Conservation (phyloP, 495 filamentous ascomycete species). For the Talaromyces borbonicus region DNA sequence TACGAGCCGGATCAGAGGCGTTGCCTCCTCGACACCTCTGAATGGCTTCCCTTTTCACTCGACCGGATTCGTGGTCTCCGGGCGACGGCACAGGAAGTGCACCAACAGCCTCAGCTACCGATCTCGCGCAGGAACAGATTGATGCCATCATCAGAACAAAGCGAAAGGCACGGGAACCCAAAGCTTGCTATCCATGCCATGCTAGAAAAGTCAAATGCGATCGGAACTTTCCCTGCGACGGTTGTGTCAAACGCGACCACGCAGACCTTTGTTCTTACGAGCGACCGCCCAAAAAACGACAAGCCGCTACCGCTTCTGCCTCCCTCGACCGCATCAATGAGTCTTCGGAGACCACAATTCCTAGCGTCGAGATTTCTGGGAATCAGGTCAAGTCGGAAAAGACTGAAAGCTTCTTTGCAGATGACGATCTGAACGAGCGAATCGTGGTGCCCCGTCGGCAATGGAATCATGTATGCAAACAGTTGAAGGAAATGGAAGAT, state of each 20-base stretch:
- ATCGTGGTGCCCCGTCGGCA: constrained; percentile 26
- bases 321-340: not conserved
- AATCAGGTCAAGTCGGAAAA: constrained; percentile 5
- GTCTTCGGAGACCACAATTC: not conserved
- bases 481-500: constrained; percentile 37
- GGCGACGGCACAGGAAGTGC: constrained; percentile 16
- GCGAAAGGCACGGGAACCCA: constrained; percentile 38
- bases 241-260: constrained; percentile 63
- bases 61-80: constrained; percentile 28
- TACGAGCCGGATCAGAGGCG: not conserved
- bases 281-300: constrained; percentile 44
- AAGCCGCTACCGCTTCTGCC: constrained; percentile 11
- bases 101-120: constrained; percentile 23
- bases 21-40: not conserved
- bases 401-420: not conserved
- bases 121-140: constrained; percentile 37
- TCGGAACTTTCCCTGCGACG: constrained; percentile 62
- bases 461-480: constrained; percentile 37
- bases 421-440: not conserved
- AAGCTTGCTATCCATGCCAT: constrained; percentile 39
- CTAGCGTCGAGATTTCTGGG: not conserved
- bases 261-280: constrained; percentile 60
- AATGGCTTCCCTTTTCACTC: constrained; percentile 33
- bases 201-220: constrained; percentile 54
- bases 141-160: constrained; percentile 43